These are phyloP conservation scores for Trichothecium sympodiale DNA, from an alignment of 2,329 filamentous ascomycete species.

Conservation along the genomic window DNA sequence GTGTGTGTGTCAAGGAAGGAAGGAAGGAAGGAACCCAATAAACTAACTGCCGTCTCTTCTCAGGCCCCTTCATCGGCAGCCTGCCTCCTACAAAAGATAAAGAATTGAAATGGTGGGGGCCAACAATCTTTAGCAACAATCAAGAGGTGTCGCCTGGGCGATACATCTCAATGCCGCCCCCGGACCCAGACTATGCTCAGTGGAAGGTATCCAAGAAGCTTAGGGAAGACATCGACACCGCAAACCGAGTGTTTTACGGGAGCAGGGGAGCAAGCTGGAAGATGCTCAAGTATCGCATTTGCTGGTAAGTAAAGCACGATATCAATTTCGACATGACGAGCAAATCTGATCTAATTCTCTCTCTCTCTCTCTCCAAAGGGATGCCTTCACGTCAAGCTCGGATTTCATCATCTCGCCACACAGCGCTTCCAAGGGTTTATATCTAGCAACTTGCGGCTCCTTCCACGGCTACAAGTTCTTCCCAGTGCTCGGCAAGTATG, in stretches of 20 bases:
- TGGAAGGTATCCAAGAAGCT: slow-evolving; percentile 47
- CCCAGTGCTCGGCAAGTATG: slow-evolving; percentile 51
- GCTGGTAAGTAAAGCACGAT: slow-evolving; percentile 40
- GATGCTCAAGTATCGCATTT: slow-evolving; percentile 52
- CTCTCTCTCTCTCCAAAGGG: slow-evolving; percentile 32
- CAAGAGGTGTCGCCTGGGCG: slow-evolving; percentile 39
- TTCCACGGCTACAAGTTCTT: slow-evolving; percentile 62
- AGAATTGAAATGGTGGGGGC: slow-evolving; percentile 51
- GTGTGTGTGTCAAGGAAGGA: neutral
- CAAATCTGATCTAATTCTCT: neutral
- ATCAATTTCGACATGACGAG: neutral
- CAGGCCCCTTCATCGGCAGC: slow-evolving; percentile 45
- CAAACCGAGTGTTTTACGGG: slow-evolving; percentile 48
- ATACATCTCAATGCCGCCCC: slow-evolving; percentile 44
- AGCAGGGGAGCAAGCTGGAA: slow-evolving; percentile 43
- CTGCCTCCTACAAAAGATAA: slow-evolving; percentile 40
- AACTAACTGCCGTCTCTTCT: neutral
- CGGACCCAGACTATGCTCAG: slow-evolving; percentile 45
- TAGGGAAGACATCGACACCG: slow-evolving; percentile 46
- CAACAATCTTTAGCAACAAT: slow-evolving; percentile 47
- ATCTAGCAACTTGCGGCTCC: slow-evolving; percentile 52
- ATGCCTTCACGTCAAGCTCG: slow-evolving; percentile 49
- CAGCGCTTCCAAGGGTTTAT: slow-evolving; percentile 38
- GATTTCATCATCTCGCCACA: slow-evolving; percentile 55
- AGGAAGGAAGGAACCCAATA: neutral